phyloP scores from a whole-genome alignment of 2,329 filamentous ascomycete genomes.

The Thyridium curvatum region DNA sequence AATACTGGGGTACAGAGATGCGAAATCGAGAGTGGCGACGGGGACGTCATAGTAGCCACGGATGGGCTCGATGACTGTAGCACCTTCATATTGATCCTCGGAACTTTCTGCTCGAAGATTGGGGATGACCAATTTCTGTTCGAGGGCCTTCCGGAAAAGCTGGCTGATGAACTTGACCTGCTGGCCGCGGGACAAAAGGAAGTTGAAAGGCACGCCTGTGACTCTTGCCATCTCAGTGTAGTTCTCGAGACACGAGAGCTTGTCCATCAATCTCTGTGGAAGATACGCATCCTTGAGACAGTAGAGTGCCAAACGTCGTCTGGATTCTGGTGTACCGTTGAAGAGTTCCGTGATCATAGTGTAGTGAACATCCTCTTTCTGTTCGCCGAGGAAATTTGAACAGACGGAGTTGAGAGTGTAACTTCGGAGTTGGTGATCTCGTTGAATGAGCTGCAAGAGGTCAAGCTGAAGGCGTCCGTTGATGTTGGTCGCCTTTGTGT shows the following conservation, averaged over 20 bases:
- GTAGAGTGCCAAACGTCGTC: slow-evolving; percentile 86
- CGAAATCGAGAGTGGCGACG: slow-evolving; percentile 96
- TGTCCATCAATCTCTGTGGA: slow-evolving; percentile 91
- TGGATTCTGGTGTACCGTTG: slow-evolving; percentile 90
- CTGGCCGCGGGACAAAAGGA: slow-evolving; percentile 82
- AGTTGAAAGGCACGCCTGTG: slow-evolving; percentile 96
- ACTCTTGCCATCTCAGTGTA: slow-evolving; percentile 99
- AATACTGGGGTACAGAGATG: slow-evolving; percentile 95
- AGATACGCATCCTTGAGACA: slow-evolving; percentile 97
- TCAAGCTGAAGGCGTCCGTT: slow-evolving; percentile 91
- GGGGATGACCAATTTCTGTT: slow-evolving; percentile 90
- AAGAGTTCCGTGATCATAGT: slow-evolving; percentile 99
- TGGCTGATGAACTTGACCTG: slow-evolving; percentile 98
- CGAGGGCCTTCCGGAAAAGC: slow-evolving; percentile 87
- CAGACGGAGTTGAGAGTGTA: slow-evolving; percentile 97
- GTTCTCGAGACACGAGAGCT: slow-evolving; percentile 96
- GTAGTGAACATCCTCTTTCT: slow-evolving; percentile 98
- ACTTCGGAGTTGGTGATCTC: slow-evolving; percentile 90
- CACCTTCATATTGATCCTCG: slow-evolving; percentile 93
- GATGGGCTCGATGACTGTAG: slow-evolving; percentile 93
- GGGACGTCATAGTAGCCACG: slow-evolving; percentile 93
- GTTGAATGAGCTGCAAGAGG: slow-evolving; percentile 86
- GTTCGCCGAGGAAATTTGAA: slow-evolving; percentile 89
- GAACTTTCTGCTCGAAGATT: slow-evolving; percentile 66
- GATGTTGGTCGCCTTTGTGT: slow-evolving; percentile 90